Percentiles rank a stretch among this genome's conserved stretches.
Evolutionary conservation across 2,329 filamentous ascomycete genomes (phyloP).

Genomic region (Hirsutella minnesotensis): DNA sequence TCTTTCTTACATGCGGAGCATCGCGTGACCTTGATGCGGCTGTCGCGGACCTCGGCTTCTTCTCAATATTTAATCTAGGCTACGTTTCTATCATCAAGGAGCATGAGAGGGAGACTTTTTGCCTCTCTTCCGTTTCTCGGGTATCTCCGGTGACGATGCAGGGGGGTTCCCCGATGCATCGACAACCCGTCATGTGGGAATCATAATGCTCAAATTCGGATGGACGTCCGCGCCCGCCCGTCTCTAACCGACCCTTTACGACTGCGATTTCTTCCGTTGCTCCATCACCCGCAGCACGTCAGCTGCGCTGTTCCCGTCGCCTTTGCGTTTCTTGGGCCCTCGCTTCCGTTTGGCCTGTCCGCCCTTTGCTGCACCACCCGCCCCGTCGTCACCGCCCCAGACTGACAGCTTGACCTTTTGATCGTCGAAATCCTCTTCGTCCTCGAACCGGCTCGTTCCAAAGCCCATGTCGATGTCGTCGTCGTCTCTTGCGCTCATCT

Average conservation of each 20-base stretch:
- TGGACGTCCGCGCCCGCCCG: background rate
- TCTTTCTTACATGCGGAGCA: too few relatives aligned
- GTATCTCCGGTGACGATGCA: too few relatives aligned
- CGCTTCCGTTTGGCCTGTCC: conserved; percentile 53
- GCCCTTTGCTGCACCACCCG: conserved; percentile 26
- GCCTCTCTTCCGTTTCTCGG: too few relatives aligned
- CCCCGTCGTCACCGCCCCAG: conserved; percentile 47
- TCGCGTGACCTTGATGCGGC: too few relatives aligned
- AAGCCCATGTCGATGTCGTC: conserved; percentile 94
- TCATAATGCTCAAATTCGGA: too few relatives aligned
- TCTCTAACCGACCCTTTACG: conserved; percentile 5
- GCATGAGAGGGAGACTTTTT: too few relatives aligned
- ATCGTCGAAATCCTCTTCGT: conserved; percentile 72
- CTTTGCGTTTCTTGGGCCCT: conserved; percentile 63
- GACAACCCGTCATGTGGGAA: too few relatives aligned
- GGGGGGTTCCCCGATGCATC: too few relatives aligned
- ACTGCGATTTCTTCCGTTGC: conserved; percentile 31
- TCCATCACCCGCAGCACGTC: conserved; percentile 77
- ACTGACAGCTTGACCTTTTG: conserved; percentile 55
- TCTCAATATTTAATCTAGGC: too few relatives aligned
- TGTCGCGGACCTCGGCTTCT: background rate
- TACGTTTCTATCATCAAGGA: too few relatives aligned
- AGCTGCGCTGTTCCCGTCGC: conserved; percentile 63
- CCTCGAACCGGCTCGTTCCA: conserved; percentile 74
- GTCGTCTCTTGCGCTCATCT: conserved; percentile 64